These are phyloP conservation scores for Leucosporidium yakuticum DNA, from an alignment of 768 basidiomycete species.

Conservation along the genomic window DNA sequence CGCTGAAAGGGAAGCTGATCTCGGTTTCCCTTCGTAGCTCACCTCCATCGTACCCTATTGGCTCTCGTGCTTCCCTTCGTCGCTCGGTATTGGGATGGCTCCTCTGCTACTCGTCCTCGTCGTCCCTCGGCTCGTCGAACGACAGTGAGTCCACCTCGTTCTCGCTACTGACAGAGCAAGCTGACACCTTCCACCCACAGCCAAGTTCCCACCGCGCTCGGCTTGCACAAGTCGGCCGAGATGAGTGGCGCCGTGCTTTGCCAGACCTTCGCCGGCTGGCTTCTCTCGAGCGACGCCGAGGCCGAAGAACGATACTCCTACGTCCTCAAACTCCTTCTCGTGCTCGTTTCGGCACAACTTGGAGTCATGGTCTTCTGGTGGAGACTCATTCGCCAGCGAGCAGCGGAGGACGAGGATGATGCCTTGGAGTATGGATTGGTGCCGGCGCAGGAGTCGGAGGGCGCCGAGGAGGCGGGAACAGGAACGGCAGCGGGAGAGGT, in stretches of 20 bases:
- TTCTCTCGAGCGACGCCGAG: neutral
- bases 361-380: conserved; percentile 12
- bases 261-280: neutral
- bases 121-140: conserved; percentile 22
- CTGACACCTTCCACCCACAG: neutral
- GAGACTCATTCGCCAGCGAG: neutral
- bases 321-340: neutral
- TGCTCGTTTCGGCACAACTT: conserved; percentile 12
- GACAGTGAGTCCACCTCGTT: neutral
- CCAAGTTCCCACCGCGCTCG: neutral
- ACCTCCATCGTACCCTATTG: conserved; percentile 10
- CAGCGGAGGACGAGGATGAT: conserved; percentile 16
- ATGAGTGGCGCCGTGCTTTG: conserved; percentile 1
- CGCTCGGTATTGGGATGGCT: neutral
- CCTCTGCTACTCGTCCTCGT: neutral
- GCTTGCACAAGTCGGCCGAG: neutral
- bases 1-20: neutral
- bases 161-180: neutral
- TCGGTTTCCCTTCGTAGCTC: neutral
- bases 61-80: conserved; percentile 28
- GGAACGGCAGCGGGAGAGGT: neutral
- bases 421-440: neutral
- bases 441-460: neutral
- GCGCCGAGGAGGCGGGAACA: neutral
- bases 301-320: neutral